These are phyloP conservation scores for Choricystis sp. DNA, from an alignment of 139 green algal species.

Conservation along the genomic window DNA sequence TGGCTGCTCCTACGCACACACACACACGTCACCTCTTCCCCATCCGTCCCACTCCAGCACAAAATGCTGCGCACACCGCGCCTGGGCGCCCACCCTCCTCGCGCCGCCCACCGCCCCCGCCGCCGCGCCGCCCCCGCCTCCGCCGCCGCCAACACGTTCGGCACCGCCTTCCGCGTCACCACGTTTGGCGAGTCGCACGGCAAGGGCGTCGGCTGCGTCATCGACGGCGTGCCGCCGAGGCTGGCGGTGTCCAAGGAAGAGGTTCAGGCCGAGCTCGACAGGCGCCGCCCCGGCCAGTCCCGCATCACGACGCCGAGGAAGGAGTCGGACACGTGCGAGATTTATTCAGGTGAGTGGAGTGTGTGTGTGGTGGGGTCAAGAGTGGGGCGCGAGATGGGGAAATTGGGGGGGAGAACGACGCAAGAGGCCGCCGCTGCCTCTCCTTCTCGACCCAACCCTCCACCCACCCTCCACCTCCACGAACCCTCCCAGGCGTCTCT, in stretches of 20 bases:
- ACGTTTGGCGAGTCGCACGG: constrained; percentile 96
- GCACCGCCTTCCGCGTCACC: constrained; percentile 77
- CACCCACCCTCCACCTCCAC: neutral
- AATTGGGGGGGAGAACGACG: neutral
- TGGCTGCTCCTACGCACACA: too few relatives aligned
- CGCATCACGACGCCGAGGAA: constrained; percentile 93
- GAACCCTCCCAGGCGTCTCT: constrained; percentile 19
- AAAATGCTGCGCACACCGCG: neutral
- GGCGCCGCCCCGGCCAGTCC: constrained; percentile 81
- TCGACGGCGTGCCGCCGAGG: constrained; percentile 85
- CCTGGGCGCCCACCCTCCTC: neutral
- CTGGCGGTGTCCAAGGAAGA: constrained; percentile 68
- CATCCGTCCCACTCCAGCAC: neutral
- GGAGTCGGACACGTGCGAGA: constrained; percentile 84
- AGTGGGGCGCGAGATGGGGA: neutral
- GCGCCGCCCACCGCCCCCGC: too few relatives aligned
- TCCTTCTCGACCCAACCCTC: neutral
- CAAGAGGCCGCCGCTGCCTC: neutral
- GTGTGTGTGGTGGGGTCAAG: neutral
- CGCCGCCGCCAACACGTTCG: constrained; percentile 70
- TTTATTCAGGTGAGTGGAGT: constrained; percentile 60
- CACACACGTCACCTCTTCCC: neutral
- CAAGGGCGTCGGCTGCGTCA: constrained; percentile 87
- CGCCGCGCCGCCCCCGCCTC: too few relatives aligned
- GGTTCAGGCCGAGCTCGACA: constrained; percentile 67